phyloP scores from a whole-genome alignment of 192 early-diverging fungal species.

The Backusella psychrophila region DNA sequence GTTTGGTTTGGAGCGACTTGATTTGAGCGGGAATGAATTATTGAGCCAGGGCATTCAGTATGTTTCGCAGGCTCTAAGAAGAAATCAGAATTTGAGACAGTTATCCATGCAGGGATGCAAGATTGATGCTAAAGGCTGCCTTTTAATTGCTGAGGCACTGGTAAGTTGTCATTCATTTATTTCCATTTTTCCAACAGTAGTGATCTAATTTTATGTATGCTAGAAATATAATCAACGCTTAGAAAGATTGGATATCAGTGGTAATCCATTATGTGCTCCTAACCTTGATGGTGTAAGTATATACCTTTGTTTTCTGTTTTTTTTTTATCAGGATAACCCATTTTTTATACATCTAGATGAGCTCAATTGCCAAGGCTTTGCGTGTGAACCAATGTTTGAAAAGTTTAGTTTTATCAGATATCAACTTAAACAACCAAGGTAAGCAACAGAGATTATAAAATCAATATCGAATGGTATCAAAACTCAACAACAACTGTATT shows the following conservation, averaged over 20 bases:
- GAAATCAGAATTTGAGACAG: slow-evolving; percentile 47
- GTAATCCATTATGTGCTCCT: slow-evolving; percentile 38
- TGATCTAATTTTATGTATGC: neutral
- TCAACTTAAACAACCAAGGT: slow-evolving; percentile 20
- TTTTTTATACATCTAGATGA: slow-evolving; percentile 28
- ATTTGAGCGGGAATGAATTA: slow-evolving; percentile 44
- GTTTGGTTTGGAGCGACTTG: slow-evolving; percentile 38
- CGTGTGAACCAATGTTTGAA: slow-evolving; percentile 47
- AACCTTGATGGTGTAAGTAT: slow-evolving; percentile 32
- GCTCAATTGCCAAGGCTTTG: slow-evolving; percentile 37
- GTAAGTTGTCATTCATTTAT: slow-evolving; percentile 27
- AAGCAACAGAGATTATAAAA: neutral
- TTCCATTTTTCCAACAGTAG: neutral
- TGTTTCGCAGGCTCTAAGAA: slow-evolving; percentile 50
- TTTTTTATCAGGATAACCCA: too few species aligned
- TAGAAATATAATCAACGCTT: slow-evolving; percentile 52
- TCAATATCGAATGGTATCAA: neutral
- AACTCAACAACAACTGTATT: slow-evolving; percentile 8
- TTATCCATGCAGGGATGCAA: slow-evolving; percentile 46
- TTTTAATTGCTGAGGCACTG: slow-evolving; percentile 46
- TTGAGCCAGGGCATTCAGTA: slow-evolving; percentile 50
- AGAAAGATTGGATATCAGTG: slow-evolving; percentile 40
- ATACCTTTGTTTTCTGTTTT: neutral
- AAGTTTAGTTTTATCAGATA: slow-evolving; percentile 29
- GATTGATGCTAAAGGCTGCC: slow-evolving; percentile 47